Evolutionary conservation across 345 rosid genomes (phyloP).

Genomic region (Microthlaspi erraticum): DNA sequence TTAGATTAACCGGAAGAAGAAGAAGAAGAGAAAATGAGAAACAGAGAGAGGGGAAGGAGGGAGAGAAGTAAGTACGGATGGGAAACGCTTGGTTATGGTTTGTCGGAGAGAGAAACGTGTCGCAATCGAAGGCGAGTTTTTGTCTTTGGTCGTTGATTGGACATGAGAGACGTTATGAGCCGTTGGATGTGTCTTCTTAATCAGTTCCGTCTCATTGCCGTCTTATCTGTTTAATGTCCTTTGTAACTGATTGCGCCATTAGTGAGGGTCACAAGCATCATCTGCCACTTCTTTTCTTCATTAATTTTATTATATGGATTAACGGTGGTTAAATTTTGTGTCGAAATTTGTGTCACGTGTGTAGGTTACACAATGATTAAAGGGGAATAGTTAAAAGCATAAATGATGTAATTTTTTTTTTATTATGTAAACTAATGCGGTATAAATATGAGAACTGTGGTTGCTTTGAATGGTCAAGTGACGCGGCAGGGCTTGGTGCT

Average conservation of each 20-base stretch:
- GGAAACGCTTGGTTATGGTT: slow-evolving; percentile 42
- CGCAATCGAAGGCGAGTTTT: slow-evolving; percentile 17
- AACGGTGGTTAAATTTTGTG: neutral
- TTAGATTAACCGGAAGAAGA: slow-evolving; percentile 2
- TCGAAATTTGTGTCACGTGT: neutral
- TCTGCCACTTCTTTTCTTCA: slow-evolving; percentile 6
- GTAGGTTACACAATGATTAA: too few species aligned
- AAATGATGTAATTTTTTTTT: too few species aligned
- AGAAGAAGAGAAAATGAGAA: slow-evolving; percentile 1
- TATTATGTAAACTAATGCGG: neutral
- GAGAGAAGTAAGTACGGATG: slow-evolving; percentile 35
- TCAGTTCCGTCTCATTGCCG: slow-evolving; percentile 36
- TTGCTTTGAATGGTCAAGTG: neutral
- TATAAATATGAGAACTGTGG: neutral
- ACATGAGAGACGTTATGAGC: slow-evolving; percentile 17
- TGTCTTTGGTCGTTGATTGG: slow-evolving; percentile 30
- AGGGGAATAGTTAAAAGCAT: too few species aligned
- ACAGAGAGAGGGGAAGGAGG: neutral
- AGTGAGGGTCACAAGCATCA: neutral
- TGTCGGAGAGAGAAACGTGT: slow-evolving; percentile 44
- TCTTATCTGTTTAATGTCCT: slow-evolving; percentile 28
- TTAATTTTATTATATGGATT: neutral
- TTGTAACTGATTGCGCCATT: slow-evolving; percentile 15
- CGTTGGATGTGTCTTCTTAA: slow-evolving; percentile 38
- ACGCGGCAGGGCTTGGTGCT: neutral